phyloP scores from a whole-genome alignment of 2,329 filamentous ascomycete genomes.

The Grosmannia serpens region DNA sequence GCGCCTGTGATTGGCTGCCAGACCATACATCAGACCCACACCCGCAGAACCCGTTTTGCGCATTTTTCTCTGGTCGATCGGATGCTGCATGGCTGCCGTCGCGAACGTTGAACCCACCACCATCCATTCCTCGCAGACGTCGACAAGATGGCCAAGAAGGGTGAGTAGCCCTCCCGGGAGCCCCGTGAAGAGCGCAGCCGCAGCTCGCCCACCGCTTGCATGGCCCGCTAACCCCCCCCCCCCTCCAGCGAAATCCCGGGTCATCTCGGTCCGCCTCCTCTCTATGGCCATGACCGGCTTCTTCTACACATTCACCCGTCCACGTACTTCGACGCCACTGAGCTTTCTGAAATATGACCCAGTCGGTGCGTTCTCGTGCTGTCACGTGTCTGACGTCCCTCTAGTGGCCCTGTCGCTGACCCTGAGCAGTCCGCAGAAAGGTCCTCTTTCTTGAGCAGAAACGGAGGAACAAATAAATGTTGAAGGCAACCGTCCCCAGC shows the following conservation, averaged over 20 bases:
- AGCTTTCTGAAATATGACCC: constrained; percentile 99
- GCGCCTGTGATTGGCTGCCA: neutral
- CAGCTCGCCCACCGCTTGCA: neutral
- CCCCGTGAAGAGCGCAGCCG: neutral
- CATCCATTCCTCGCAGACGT: neutral
- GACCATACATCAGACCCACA: neutral
- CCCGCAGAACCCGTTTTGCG: neutral
- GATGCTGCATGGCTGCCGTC: neutral
- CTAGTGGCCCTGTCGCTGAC: neutral
- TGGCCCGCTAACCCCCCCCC: neutral
- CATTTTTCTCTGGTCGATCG: neutral
- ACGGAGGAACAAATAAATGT: constrained; percentile 36
- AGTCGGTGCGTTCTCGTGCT: constrained; percentile 50
- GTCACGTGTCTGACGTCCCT: neutral
- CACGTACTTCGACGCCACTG: constrained; percentile 68
- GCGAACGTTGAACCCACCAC: neutral
- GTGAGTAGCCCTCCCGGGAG: constrained; percentile 8
- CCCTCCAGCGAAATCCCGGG: constrained; percentile 69
- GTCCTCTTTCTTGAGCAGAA: constrained; percentile 94
- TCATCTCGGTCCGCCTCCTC: constrained; percentile 84
- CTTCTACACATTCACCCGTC: constrained; percentile 83
- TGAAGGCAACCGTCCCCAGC: neutral
- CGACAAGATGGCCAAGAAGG: constrained; percentile 25
- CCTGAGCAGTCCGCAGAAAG: constrained; percentile 67
- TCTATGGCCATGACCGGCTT: constrained; percentile 99